These are phyloP conservation scores for Tetradesmus lagerheimii DNA, from an alignment of 139 green algal species.

Conservation along the genomic window DNA sequence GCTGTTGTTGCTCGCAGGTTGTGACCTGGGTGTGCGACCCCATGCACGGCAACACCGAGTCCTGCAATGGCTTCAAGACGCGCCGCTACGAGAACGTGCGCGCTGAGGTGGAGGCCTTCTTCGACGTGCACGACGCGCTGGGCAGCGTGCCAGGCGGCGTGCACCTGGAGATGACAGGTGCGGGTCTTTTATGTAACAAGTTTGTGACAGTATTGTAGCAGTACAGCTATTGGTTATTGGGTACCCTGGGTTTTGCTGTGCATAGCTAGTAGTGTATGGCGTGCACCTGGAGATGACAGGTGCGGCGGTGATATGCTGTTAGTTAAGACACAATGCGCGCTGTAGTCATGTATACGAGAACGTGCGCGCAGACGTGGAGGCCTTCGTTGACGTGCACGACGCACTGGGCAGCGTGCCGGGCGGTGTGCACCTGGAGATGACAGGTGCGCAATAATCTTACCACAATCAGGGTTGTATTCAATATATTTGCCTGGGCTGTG, in stretches of 20 bases:
- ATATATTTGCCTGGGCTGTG: too few relatives aligned
- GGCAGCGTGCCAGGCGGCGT: slow-evolving; percentile 93
- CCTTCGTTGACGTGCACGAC: slow-evolving; percentile 96
- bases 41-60: slow-evolving; percentile 99
- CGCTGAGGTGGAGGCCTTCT: slow-evolving; percentile 81
- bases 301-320: not conserved
- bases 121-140: slow-evolving; percentile 91
- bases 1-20: slow-evolving; percentile 62
- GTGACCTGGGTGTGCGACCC: slow-evolving; percentile 98
- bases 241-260: too few relatives aligned
- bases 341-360: too few relatives aligned
- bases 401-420: slow-evolving; percentile 84
- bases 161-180: slow-evolving; percentile 98
- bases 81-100: slow-evolving; percentile 94
- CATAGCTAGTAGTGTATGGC: slow-evolving; percentile 55
- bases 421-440: slow-evolving; percentile 99
- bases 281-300: slow-evolving; percentile 99
- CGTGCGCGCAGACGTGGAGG: slow-evolving; percentile 79
- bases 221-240: too few relatives aligned
- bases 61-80: slow-evolving; percentile 95
- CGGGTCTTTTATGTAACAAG: too few relatives aligned
- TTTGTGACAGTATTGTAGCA: too few relatives aligned
- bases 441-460: too few relatives aligned
- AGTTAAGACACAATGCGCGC: too few relatives aligned
- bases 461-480: too few relatives aligned